phyloP scores from a whole-genome alignment of 129 eudicot species.

The Flaveria linearis region DNA sequence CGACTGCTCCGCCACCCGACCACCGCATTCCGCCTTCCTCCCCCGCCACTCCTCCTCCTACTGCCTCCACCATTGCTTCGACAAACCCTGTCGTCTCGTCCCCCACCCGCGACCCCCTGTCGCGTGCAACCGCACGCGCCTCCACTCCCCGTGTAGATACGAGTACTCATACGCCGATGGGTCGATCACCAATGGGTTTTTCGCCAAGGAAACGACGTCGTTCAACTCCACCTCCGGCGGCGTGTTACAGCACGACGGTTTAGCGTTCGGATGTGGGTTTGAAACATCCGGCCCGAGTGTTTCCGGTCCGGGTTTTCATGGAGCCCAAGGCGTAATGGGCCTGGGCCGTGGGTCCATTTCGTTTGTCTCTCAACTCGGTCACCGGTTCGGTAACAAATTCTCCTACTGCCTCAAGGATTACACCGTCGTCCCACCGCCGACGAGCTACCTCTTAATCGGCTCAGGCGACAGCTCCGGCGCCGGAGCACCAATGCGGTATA shows the following conservation, averaged over 20 bases:
- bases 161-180: constrained; percentile 73
- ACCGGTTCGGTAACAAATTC: constrained; percentile 57
- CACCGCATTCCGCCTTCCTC: constrained; percentile 51
- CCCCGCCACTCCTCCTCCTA: constrained; percentile 65
- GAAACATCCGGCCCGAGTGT: constrained; percentile 67
- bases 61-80: constrained; percentile 59
- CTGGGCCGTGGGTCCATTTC: constrained; percentile 78
- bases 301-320: constrained; percentile 67
- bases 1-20: constrained; percentile 41
- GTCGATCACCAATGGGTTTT: constrained; percentile 57
- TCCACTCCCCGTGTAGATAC: constrained; percentile 65
- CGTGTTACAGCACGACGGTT: constrained; percentile 34
- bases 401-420: constrained; percentile 74
- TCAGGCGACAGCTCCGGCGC: constrained; percentile 1
- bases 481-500: constrained; percentile 34
- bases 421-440: constrained; percentile 69
- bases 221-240: constrained; percentile 50
- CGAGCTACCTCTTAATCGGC: constrained; percentile 68
- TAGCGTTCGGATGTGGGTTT: constrained; percentile 69
- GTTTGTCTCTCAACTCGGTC: constrained; percentile 58
- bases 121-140: constrained; percentile 57
- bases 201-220: constrained; percentile 55
- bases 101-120: constrained; percentile 50
- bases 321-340: constrained; percentile 74
- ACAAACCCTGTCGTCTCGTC: constrained; percentile 49